Evolutionary conservation across 2,329 filamentous ascomycete genomes (phyloP).

Genomic region (Phaeoacremonium minimum): DNA sequence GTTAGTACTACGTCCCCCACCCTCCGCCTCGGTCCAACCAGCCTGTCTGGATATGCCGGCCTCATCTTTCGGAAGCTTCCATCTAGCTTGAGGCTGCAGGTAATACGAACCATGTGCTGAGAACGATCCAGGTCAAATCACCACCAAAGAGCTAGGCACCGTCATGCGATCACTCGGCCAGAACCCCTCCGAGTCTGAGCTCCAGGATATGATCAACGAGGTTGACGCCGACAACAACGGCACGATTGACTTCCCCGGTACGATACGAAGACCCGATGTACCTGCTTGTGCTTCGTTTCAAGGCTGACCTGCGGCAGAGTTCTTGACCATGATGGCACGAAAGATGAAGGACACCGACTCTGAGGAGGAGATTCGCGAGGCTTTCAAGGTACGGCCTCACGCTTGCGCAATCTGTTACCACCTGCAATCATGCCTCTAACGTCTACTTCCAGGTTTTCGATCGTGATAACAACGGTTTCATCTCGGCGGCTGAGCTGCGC

Average conservation of each 20-base stretch:
- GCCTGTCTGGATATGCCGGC: too few relatives aligned
- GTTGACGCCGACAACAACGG: slow-evolving; percentile 90
- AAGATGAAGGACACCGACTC: slow-evolving; percentile 95
- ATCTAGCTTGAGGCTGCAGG: too few relatives aligned
- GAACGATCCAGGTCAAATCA: slow-evolving; percentile 69
- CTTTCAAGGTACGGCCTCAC: slow-evolving; percentile 64
- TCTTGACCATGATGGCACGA: slow-evolving; percentile 89
- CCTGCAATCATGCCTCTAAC: slow-evolving; percentile 11
- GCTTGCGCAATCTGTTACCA: neutral
- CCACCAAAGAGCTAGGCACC: slow-evolving; percentile 84
- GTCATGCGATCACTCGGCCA: slow-evolving; percentile 89
- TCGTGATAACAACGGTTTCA: slow-evolving; percentile 88
- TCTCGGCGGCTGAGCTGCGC: slow-evolving; percentile 81
- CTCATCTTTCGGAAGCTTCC: too few relatives aligned
- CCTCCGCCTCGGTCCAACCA: slow-evolving; percentile 2
- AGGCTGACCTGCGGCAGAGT: slow-evolving; percentile 53
- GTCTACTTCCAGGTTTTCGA: slow-evolving; percentile 63
- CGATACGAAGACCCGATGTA: slow-evolving; percentile 18
- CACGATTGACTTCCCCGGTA: slow-evolving; percentile 88
- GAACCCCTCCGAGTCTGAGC: slow-evolving; percentile 84
- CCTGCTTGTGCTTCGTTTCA: neutral
- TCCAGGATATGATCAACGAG: slow-evolving; percentile 94
- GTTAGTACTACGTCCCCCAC: slow-evolving; percentile 49
- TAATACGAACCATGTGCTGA: slow-evolving; percentile 20
- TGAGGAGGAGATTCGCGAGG: slow-evolving; percentile 85